Evolutionary conservation across 768 basidiomycete genomes (phyloP).

Genomic region (Crepidotus variabilis): DNA sequence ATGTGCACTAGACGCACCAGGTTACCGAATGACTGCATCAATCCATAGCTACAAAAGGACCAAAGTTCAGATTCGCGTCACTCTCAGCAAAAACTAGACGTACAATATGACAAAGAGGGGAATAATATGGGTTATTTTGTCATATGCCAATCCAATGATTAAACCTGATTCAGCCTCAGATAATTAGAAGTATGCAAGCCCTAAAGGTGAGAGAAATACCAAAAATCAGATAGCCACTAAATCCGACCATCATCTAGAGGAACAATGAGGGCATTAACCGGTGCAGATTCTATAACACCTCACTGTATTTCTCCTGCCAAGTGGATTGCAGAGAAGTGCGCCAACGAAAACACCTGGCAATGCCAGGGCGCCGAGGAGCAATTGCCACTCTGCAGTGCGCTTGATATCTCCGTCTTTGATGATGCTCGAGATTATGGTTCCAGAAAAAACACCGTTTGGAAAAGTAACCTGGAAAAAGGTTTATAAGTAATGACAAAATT

Average conservation of each 20-base stretch:
- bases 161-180: constrained; percentile 33
- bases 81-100: constrained; percentile 13
- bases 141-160: constrained; percentile 56
- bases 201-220: constrained; percentile 28
- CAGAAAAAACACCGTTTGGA: constrained; percentile 69
- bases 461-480: constrained; percentile 50
- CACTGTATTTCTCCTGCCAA: constrained; percentile 59
- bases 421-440: constrained; percentile 64
- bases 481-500: background rate
- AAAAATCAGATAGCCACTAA: constrained; percentile 64
- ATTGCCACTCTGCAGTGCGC: constrained; percentile 63
- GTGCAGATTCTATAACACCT: background rate
- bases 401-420: constrained; percentile 54
- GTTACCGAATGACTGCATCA: constrained; percentile 74
- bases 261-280: background rate
- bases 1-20: constrained; percentile 31
- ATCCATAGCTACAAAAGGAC: constrained; percentile 45
- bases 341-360: constrained; percentile 60
- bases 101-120: constrained; percentile 69
- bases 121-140: constrained; percentile 57
- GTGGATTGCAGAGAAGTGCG: constrained; percentile 32
- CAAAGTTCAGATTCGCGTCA: too few relatives aligned
- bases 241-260: constrained; percentile 60
- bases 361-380: constrained; percentile 58
- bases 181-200: background rate